phyloP scores from a whole-genome alignment of 2,329 filamentous ascomycete genomes.

The Chaetomium globosum region DNA sequence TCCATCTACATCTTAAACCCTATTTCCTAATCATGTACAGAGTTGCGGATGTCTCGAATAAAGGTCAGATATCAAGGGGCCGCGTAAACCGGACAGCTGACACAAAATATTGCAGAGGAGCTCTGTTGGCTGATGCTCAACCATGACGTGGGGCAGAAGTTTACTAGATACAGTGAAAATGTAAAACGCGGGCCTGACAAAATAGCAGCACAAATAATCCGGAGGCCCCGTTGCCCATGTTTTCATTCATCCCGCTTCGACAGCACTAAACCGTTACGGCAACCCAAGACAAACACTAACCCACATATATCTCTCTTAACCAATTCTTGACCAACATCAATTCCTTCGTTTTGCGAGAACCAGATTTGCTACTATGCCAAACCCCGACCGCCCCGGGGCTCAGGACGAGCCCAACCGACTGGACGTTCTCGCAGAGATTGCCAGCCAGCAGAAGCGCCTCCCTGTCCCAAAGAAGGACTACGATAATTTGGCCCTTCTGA shows the following conservation, averaged over 20 bases:
- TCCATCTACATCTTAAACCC: neutral
- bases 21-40: neutral
- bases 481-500: neutral
- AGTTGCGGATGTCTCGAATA: neutral
- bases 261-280: neutral
- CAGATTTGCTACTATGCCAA: neutral
- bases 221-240: neutral
- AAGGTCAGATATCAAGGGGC: neutral
- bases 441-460: slow-evolving; percentile 1
- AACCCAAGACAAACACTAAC: neutral
- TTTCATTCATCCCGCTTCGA: neutral
- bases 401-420: neutral
- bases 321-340: neutral
- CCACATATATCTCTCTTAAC: neutral
- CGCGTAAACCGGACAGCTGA: neutral
- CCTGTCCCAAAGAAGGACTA: neutral
- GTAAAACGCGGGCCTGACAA: neutral
- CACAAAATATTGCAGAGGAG: neutral
- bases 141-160: neutral
- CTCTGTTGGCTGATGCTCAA: neutral
- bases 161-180: neutral
- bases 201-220: neutral
- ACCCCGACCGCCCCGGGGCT: neutral
- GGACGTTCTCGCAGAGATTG: slow-evolving; percentile 7
- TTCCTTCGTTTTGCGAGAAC: neutral